phyloP scores from a whole-genome alignment of 495 filamentous ascomycete species.

The Penicillium crystallinum region DNA sequence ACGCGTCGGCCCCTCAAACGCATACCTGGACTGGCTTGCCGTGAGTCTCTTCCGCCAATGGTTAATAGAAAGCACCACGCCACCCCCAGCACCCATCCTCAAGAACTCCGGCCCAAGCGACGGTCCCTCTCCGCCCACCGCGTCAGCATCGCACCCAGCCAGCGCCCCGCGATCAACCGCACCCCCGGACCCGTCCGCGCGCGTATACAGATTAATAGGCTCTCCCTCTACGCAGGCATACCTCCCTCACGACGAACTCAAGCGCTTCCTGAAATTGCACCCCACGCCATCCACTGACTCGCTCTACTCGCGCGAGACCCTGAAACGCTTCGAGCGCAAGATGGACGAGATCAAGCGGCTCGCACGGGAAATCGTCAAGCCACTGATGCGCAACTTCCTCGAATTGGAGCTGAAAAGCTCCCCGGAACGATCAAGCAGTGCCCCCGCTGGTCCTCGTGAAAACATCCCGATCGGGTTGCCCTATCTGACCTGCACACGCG shows the following conservation, averaged over 20 bases:
- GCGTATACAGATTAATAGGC: slow-evolving; percentile 69
- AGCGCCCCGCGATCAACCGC: slow-evolving; percentile 15
- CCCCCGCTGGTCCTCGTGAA: slow-evolving; percentile 5
- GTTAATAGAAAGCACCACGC: slow-evolving; percentile 81
- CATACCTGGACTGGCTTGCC: slow-evolving; percentile 82
- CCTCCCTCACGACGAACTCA: slow-evolving; percentile 78
- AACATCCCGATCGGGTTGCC: slow-evolving; percentile 40
- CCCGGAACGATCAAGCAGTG: slow-evolving; percentile 7
- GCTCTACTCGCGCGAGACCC: slow-evolving; percentile 68
- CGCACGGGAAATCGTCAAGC: slow-evolving; percentile 76
- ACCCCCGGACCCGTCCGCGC: slow-evolving; percentile 41
- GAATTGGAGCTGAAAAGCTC: slow-evolving; percentile 62
- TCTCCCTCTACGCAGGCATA: slow-evolving; percentile 55
- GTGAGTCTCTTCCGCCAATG: slow-evolving; percentile 83
- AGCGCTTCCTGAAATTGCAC: slow-evolving; percentile 73
- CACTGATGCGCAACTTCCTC: slow-evolving; percentile 76
- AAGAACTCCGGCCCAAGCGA: slow-evolving; percentile 29
- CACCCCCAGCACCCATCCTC: slow-evolving; percentile 50
- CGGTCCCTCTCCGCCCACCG: slow-evolving; percentile 17
- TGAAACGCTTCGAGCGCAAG: slow-evolving; percentile 75
- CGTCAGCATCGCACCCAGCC: slow-evolving; percentile 25
- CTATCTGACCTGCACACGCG: slow-evolving; percentile 76
- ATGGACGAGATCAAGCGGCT: slow-evolving; percentile 82
- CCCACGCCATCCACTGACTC: slow-evolving; percentile 45
- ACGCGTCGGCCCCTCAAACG: slow-evolving; percentile 67